Evolutionary conservation across 352 stramenopile genomes (phyloP).

Genomic region (Pelagophyceae sp.): DNA sequence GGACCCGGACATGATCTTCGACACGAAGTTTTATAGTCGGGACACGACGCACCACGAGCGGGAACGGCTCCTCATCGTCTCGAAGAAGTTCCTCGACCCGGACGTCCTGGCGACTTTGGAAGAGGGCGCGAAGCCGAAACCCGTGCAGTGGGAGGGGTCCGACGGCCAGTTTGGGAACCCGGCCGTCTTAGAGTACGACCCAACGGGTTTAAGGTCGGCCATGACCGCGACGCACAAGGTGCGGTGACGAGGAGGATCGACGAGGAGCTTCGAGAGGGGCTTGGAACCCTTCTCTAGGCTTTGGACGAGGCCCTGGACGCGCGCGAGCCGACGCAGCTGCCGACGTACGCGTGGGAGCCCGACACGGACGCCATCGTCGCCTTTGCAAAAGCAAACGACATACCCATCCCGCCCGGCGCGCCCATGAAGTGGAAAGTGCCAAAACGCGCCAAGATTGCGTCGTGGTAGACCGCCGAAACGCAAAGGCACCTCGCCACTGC

Average conservation of each 20-base stretch:
- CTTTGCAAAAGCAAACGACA: background rate
- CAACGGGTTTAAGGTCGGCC: background rate
- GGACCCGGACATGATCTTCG: background rate
- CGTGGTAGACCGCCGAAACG: too few relatives aligned
- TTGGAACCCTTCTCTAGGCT: too few relatives aligned
- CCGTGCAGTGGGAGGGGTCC: background rate
- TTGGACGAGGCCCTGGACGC: background rate
- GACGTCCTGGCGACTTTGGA: too few relatives aligned
- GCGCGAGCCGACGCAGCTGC: background rate
- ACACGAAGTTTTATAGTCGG: background rate
- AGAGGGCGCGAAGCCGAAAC: too few relatives aligned
- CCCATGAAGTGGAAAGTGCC: too few relatives aligned
- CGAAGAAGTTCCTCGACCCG: too few relatives aligned
- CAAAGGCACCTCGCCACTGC: too few relatives aligned
- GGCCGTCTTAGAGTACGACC: background rate
- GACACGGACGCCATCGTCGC: background rate
- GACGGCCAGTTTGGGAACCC: background rate
- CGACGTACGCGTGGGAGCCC: background rate
- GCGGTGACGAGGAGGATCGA: background rate
- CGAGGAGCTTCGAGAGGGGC: too few relatives aligned
- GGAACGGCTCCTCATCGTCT: too few relatives aligned
- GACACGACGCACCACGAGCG: too few relatives aligned
- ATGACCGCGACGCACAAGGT: background rate
- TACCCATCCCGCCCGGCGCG: too few relatives aligned
- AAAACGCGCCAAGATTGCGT: too few relatives aligned